A percentile compares a stretch with the other conserved stretches of the same genome.
phyloP scores from a whole-genome alignment of 2,329 filamentous ascomycete genomes.

The Stenocarpella maydis region DNA sequence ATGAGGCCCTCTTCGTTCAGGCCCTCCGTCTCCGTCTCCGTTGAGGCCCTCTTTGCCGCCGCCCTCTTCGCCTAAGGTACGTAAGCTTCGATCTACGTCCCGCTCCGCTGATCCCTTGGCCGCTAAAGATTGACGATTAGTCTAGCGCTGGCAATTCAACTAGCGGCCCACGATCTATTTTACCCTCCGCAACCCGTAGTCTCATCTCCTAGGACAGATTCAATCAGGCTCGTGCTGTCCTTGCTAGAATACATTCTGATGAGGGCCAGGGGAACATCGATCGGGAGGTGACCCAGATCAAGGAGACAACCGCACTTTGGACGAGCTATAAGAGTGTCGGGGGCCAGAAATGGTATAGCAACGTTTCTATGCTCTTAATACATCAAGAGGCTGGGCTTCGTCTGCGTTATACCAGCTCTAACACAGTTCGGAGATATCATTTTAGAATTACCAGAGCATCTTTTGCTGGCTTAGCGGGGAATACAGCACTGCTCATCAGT shows the following conservation, averaged over 20 bases:
- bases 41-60: too few relatives aligned
- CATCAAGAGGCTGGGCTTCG: constrained; percentile 41
- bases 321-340: constrained; percentile 35
- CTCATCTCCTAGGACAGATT: constrained; percentile 38
- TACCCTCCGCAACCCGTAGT: constrained; percentile 44
- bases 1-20: too few relatives aligned
- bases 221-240: constrained; percentile 40
- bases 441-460: constrained; percentile 47
- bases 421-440: constrained; percentile 43
- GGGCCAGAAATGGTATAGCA: constrained; percentile 23
- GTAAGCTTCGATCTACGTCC: too few relatives aligned
- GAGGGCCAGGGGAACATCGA: constrained; percentile 37
- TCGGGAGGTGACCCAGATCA: constrained; percentile 39
- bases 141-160: too few relatives aligned
- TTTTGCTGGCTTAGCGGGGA: constrained; percentile 56
- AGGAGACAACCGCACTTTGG: constrained; percentile 40
- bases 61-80: too few relatives aligned
- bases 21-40: too few relatives aligned
- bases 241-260: constrained; percentile 40
- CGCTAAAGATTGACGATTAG: too few relatives aligned
- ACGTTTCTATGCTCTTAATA: constrained; percentile 42
- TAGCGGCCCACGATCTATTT: too few relatives aligned
- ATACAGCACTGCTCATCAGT: constrained; percentile 56
- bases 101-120: too few relatives aligned
- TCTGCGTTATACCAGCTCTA: constrained; percentile 44